Evolutionary conservation across 371 early-diverging fungal genomes (phyloP).

Genomic region (Smittium culicis): DNA sequence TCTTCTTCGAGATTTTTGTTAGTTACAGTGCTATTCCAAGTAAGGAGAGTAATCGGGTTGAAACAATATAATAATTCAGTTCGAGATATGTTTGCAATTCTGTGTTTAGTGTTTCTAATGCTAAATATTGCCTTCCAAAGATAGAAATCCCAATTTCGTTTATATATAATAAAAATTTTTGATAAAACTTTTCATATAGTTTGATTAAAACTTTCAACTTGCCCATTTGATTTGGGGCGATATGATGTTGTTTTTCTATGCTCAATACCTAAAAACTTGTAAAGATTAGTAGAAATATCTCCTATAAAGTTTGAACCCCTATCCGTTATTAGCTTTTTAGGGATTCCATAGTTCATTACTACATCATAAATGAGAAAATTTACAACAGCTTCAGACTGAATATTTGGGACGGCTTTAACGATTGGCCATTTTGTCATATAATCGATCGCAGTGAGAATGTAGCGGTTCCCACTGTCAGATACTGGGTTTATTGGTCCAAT

Average conservation of each 20-base stretch:
- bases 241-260: slow-evolving; percentile 17
- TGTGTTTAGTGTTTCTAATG: slow-evolving; percentile 1
- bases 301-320: slow-evolving; percentile 4
- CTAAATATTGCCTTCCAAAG: slow-evolving; percentile 7
- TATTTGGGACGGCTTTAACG: neutral
- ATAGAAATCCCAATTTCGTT: slow-evolving; percentile 12
- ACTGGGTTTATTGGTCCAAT: slow-evolving; percentile 7
- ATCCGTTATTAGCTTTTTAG: neutral
- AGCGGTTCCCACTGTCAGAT: neutral
- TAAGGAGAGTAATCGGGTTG: too few relatives aligned
- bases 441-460: slow-evolving; percentile 1
- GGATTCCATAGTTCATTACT: neutral
- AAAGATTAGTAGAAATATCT: slow-evolving; percentile 9
- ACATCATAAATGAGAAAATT: slow-evolving; percentile 6
- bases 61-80: too few relatives aligned
- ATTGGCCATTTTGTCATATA: slow-evolving; percentile 7
- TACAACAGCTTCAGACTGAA: slow-evolving; percentile 17
- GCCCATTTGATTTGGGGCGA: slow-evolving; percentile 25
- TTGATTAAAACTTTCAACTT: slow-evolving; percentile 28
- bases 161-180: neutral
- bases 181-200: slow-evolving; percentile 12
- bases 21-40: too few relatives aligned
- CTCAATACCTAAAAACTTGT: slow-evolving; percentile 13
- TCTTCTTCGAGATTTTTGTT: too few relatives aligned
- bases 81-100: neutral